A percentile compares a stretch with the other conserved stretches of the same genome.
Evolutionary conservation across 2,329 filamentous ascomycete genomes (phyloP).

Genomic region (Colletotrichum lindemuthianum): DNA sequence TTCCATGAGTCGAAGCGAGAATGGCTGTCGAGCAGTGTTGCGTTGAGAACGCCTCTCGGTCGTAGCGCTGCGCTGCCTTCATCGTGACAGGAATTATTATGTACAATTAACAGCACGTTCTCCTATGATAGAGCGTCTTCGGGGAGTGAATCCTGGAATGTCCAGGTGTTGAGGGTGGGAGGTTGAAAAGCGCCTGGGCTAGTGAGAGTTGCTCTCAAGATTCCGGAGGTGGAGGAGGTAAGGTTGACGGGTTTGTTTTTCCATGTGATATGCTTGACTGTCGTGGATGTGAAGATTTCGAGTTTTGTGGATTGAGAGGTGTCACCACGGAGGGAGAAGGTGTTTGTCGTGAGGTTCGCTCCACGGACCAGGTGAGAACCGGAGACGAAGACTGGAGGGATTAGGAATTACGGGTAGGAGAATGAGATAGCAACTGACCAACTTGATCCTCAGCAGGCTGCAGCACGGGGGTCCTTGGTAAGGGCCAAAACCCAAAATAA

Average conservation of each 20-base stretch:
- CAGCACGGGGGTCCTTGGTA: neutral
- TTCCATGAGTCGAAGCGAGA: neutral
- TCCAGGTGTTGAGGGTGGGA: neutral
- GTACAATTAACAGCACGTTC: neutral
- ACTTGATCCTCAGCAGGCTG: neutral
- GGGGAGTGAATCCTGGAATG: neutral
- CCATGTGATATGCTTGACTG: neutral
- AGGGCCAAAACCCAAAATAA: neutral
- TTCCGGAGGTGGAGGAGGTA: neutral
- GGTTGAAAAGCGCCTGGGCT: neutral
- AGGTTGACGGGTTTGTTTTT: neutral
- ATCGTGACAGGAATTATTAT: neutral
- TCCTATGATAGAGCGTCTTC: neutral
- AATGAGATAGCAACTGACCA: neutral
- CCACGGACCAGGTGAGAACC: neutral
- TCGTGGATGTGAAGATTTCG: neutral
- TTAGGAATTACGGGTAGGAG: neutral
- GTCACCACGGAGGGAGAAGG: neutral
- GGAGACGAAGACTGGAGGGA: neutral
- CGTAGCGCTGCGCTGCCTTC: neutral
- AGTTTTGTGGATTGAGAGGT: neutral
- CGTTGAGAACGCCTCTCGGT: neutral
- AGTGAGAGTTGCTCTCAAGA: neutral
- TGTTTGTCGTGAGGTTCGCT: neutral
- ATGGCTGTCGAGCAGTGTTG: neutral